Conservation (phyloP, 768 basidiomycete genomes). For the Tylopilus felleus region DNA sequence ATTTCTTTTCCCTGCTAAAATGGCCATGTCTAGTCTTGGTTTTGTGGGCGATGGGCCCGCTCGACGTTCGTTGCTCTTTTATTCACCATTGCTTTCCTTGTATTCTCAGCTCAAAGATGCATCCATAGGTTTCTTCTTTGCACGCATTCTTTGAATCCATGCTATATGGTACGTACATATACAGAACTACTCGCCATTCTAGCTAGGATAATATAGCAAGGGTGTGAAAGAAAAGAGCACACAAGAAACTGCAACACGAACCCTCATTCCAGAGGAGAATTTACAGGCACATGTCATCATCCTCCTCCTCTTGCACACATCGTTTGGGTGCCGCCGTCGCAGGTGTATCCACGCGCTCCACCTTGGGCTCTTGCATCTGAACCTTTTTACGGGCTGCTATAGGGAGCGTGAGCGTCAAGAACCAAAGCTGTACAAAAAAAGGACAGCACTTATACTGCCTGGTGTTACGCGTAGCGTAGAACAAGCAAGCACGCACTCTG, state of each 20-base stretch:
- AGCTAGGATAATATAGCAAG: neutral
- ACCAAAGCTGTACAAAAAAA: neutral
- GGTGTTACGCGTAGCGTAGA: no score
- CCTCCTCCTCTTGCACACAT: conserved; percentile 2
- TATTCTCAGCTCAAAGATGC: neutral
- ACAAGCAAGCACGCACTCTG: no score
- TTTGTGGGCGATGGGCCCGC: conserved; percentile 5
- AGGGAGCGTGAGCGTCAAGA: neutral
- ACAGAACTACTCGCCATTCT: neutral
- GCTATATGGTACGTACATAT: neutral
- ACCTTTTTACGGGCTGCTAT: conserved; percentile 32
- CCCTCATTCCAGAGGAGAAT: neutral
- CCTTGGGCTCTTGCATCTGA: conserved; percentile 17
- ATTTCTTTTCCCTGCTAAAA: neutral
- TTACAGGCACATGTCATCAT: conserved; percentile 3
- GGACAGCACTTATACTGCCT: conserved; percentile 34
- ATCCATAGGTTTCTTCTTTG: conserved; percentile 9
- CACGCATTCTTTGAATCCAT: neutral
- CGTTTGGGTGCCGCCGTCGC: neutral
- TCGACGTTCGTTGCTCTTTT: conserved; percentile 9
- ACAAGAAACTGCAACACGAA: neutral
- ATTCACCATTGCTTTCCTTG: neutral
- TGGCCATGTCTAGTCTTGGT: neutral
- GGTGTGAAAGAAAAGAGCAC: neutral
- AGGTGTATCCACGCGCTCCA: conserved; percentile 1